Conservation (phyloP, 73 alveolate species). For the Vitrella brassicaformis region DNA sequence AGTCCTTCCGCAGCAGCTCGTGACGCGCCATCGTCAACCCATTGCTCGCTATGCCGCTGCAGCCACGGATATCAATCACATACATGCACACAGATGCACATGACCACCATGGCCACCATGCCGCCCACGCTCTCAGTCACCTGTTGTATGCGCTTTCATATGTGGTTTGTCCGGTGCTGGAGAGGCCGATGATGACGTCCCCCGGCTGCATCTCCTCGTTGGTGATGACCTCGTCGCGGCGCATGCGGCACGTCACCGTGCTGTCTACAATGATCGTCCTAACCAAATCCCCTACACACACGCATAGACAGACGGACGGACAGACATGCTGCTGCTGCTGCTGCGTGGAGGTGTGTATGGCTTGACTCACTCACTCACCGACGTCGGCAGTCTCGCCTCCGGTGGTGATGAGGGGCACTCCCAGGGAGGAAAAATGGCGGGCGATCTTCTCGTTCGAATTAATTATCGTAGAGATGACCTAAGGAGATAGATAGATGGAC, state of each 20-base stretch:
- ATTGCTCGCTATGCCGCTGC: background rate
- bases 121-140: background rate
- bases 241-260: constrained; percentile 24
- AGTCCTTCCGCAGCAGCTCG: background rate
- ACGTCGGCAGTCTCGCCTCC: constrained; percentile 40
- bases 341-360: background rate
- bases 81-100: background rate
- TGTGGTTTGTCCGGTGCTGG: constrained; percentile 26
- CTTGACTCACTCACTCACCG: constrained; percentile 16
- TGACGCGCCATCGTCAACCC: constrained; percentile 35
- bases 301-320: background rate
- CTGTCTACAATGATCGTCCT: constrained; percentile 38
- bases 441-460: background rate
- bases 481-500: too few species aligned
- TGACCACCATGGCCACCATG: background rate
- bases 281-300: background rate
- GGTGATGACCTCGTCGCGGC: constrained; percentile 19
- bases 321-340: background rate
- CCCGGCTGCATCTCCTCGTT: constrained; percentile 26
- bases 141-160: constrained; percentile 35
- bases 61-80: background rate
- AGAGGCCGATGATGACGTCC: constrained; percentile 29
- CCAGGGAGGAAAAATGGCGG: background rate
- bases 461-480: background rate
- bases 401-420: constrained; percentile 19